Base-by-base conservation (phyloP, 1,139 yeast genomes). In the Yamadazyma diospyri region DNA sequence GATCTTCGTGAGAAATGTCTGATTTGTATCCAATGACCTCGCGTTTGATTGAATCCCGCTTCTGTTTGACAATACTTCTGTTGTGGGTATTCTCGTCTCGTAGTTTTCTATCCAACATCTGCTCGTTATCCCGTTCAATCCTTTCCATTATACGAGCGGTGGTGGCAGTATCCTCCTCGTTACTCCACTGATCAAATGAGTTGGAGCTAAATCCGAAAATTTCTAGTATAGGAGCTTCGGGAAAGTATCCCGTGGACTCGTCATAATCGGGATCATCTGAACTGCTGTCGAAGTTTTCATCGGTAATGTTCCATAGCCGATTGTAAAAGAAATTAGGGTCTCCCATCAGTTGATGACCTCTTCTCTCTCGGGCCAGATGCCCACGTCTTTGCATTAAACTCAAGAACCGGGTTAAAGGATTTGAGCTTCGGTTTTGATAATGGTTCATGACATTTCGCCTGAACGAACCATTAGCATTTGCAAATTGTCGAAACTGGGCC, bases 81-180 rank as follows among this genome's bases (percentile, higher is more conserved):
- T 67, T 66, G 40, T 37, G 60, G 6, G 41, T 41, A 23, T 57
- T 55, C 38, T 67, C 74, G 25, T 46, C 48, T 23, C 53, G 56
- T 25, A 63, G 41, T 32, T 66, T 50, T 23, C 53, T 45, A 38
- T 67, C 70, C 27, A 67, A 33, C 6, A 57, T 59, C 16, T 45
- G 38, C 32, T 68, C 73, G 36, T 64, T 65, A 30, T 67, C 72
- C 19, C 65, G 52, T 40, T 65, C 72, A 9, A 68, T 67, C 22
- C 72, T 47, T 32, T 53, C 60, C 64, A 69, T 56, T 10, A 69
- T 64, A 24, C 21, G 30, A n/a, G 23, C 27, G 9, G 32, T 17
- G 2, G 27, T 20, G 27, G 15, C 28, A n/a, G 21, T 24, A 9
- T 13, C 13, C 6, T 30, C 29, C 15, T 25, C 11, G 16, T 19